phyloP scores from a whole-genome alignment of 2,329 filamentous ascomycete genomes.

The Tolypocladium ophioglossoides region DNA sequence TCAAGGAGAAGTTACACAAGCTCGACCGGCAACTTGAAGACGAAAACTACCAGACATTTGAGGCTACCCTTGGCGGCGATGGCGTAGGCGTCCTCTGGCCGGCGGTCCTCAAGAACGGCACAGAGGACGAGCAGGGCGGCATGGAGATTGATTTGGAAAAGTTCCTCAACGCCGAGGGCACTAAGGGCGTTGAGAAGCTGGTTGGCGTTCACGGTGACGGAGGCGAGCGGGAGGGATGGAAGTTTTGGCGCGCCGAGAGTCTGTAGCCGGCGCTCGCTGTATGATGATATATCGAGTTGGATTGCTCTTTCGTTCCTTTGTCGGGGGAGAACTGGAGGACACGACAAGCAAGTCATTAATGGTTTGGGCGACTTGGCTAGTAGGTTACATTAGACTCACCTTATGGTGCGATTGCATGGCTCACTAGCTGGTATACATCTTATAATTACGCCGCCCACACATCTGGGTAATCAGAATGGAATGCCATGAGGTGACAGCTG shows the following conservation, averaged over 20 bases:
- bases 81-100: slow-evolving; percentile 93
- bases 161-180: slow-evolving; percentile 72
- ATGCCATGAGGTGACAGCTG: not conserved
- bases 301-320: not conserved
- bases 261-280: slow-evolving; percentile 16
- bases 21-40: slow-evolving; percentile 55
- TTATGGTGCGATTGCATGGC: not conserved
- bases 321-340: not conserved
- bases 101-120: slow-evolving; percentile 76
- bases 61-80: slow-evolving; percentile 84
- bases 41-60: slow-evolving; percentile 75
- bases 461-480: not conserved
- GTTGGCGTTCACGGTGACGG: slow-evolving; percentile 66
- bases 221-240: slow-evolving; percentile 70
- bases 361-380: not conserved
- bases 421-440: not conserved
- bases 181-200: slow-evolving; percentile 74
- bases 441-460: not conserved
- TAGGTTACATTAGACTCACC: not conserved
- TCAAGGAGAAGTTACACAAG: slow-evolving; percentile 43
- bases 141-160: slow-evolving; percentile 86
- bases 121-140: slow-evolving; percentile 66
- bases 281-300: not conserved
- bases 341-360: not conserved
- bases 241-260: slow-evolving; percentile 66